Percentiles rank a stretch among this genome's conserved stretches.
Evolutionary conservation across 306 rosid genomes (phyloP).

Genomic region (Pyrus communis): DNA sequence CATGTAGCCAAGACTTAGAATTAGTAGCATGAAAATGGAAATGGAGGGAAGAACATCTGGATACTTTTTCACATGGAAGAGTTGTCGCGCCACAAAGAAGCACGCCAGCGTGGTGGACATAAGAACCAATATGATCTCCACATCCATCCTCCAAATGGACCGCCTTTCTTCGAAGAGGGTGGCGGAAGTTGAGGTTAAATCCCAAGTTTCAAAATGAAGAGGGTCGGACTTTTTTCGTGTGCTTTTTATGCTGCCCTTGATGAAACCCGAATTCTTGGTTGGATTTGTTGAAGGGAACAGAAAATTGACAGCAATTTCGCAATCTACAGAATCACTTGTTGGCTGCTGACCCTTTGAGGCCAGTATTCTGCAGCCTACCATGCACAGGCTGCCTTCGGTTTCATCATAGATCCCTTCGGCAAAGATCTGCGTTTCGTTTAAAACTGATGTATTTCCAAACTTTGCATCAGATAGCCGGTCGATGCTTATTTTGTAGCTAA

Average conservation of each 20-base stretch:
- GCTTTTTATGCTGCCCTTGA: slow-evolving; percentile 50
- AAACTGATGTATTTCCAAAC: neutral
- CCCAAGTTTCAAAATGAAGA: slow-evolving; percentile 37
- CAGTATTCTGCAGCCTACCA: slow-evolving; percentile 53
- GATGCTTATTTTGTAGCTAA: slow-evolving; percentile 22
- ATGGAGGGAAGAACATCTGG: slow-evolving; percentile 45
- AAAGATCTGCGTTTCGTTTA: slow-evolving; percentile 8
- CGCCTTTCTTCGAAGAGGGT: neutral
- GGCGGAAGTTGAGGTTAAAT: slow-evolving; percentile 19
- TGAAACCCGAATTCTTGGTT: neutral
- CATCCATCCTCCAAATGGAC: slow-evolving; percentile 44
- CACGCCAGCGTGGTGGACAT: slow-evolving; percentile 51
- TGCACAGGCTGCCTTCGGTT: slow-evolving; percentile 51
- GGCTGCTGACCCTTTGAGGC: neutral
- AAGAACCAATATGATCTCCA: slow-evolving; percentile 46
- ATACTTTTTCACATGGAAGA: slow-evolving; percentile 44
- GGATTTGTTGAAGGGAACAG: slow-evolving; percentile 32
- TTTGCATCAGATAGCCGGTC: neutral
- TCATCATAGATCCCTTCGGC: slow-evolving; percentile 63
- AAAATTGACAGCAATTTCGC: slow-evolving; percentile 43
- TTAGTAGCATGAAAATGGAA: slow-evolving; percentile 44
- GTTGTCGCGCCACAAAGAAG: slow-evolving; percentile 41
- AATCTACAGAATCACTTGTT: slow-evolving; percentile 28
- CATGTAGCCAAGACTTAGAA: slow-evolving; percentile 40
- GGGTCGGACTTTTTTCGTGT: slow-evolving; percentile 28